These are phyloP conservation scores for Aurifilum marmelostoma DNA, from an alignment of 2,329 filamentous ascomycete species.

Conservation along the genomic window DNA sequence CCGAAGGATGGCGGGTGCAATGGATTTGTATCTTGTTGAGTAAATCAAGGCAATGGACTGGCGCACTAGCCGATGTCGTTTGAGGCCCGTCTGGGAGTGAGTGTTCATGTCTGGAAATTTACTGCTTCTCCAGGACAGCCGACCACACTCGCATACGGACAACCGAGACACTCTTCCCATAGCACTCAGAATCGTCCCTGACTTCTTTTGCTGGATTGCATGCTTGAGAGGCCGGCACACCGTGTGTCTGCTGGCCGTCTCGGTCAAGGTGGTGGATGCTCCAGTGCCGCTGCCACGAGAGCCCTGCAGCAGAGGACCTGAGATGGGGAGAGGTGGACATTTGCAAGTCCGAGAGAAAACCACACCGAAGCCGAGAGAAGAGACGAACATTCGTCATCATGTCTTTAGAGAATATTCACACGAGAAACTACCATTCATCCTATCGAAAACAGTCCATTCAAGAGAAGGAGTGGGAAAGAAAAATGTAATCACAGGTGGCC, in stretches of 20 bases:
- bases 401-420: not conserved
- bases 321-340: not conserved
- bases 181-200: not conserved
- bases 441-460: not conserved
- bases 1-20: no score
- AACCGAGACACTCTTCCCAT: not conserved
- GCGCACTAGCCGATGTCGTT: no score
- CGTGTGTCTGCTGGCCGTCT: not conserved
- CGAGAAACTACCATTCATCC: not conserved
- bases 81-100: no score
- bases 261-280: not conserved
- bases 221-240: not conserved
- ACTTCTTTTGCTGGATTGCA: not conserved
- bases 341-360: not conserved
- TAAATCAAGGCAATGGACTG: no score
- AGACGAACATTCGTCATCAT: not conserved
- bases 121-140: not conserved
- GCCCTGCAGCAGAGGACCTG: no score
- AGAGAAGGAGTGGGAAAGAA: not conserved
- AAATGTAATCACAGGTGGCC: not conserved
- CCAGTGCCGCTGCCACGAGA: not conserved
- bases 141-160: not conserved
- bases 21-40: no score
- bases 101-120: no score
- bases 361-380: not conserved